Percentiles rank a stretch among this genome's conserved stretches.
Conservation (phyloP, 2,329 filamentous ascomycete genomes). For the Sporothrix inflata region DNA sequence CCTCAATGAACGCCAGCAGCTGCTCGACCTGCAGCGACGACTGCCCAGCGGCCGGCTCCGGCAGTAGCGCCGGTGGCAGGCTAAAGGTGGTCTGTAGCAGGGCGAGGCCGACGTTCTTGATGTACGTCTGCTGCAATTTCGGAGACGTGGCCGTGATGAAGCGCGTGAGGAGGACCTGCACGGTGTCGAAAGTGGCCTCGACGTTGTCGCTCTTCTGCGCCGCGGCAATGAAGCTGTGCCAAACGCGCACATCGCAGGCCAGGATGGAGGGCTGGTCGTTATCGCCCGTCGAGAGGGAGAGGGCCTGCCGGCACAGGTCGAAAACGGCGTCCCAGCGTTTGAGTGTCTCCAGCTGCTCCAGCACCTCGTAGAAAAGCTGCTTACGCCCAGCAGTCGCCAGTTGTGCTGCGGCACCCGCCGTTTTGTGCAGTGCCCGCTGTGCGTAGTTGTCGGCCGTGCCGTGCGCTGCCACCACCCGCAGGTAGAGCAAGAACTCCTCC, state of each 20-base stretch:
- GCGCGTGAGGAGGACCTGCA: constrained; percentile 38
- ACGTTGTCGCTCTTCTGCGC: constrained; percentile 38
- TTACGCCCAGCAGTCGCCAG: constrained; percentile 53
- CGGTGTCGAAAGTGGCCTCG: constrained; percentile 38
- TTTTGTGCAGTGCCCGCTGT: constrained; percentile 45
- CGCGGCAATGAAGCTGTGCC: constrained; percentile 42
- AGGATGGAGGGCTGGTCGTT: constrained; percentile 47
- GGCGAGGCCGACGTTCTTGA: constrained; percentile 42
- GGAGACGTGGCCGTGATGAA: constrained; percentile 37
- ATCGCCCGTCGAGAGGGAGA: constrained; percentile 46
- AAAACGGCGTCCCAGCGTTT: constrained; percentile 50
- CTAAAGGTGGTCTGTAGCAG: constrained; percentile 41
- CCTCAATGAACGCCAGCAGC: constrained; percentile 41
- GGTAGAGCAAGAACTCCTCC: constrained; percentile 56
- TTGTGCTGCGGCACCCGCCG: constrained; percentile 49
- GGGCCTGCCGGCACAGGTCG: constrained; percentile 49
- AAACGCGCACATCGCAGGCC: constrained; percentile 49
- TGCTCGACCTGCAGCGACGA: constrained; percentile 40
- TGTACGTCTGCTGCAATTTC: constrained; percentile 41
- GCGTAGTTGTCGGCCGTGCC: constrained; percentile 48
- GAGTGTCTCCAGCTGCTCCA: constrained; percentile 45
- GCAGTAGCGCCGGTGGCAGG: constrained; percentile 35
- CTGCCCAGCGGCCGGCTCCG: constrained; percentile 24
- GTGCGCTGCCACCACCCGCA: constrained; percentile 51
- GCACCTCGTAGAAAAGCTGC: constrained; percentile 49